Conservation (phyloP, 768 basidiomycete genomes). For the Daedaleopsis nitida region DNA sequence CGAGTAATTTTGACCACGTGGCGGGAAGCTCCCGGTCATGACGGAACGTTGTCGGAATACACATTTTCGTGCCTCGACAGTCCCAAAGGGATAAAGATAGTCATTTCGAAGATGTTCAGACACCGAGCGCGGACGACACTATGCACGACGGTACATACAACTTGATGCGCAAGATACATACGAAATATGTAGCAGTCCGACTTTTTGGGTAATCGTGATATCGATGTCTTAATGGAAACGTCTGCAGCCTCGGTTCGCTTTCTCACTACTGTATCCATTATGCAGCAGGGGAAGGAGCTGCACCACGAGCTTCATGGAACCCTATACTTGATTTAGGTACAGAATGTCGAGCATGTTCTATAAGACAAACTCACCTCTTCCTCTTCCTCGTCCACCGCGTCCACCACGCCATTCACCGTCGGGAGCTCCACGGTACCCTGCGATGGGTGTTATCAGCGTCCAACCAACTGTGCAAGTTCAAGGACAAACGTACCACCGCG, state of each 20-base stretch:
- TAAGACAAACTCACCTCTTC: constrained; percentile 26
- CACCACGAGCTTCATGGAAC: constrained; percentile 26
- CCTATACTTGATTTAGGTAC: constrained; percentile 3
- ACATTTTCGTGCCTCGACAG: too few relatives aligned
- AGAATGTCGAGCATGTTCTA: neutral
- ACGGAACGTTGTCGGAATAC: neutral
- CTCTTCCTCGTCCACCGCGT: constrained; percentile 34
- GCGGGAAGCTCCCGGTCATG: neutral
- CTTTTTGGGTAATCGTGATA: neutral
- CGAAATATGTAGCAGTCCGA: constrained; percentile 7
- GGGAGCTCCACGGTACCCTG: constrained; percentile 28
- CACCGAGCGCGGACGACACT: constrained; percentile 1
- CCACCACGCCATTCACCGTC: constrained; percentile 35
- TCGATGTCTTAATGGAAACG: too few relatives aligned
- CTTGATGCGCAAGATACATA: neutral
- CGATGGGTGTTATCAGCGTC: neutral
- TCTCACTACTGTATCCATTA: neutral
- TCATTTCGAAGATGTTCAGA: too few relatives aligned
- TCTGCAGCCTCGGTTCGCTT: too few relatives aligned
- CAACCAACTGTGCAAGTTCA: too few relatives aligned
- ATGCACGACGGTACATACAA: neutral
- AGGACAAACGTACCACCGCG: constrained; percentile 16
- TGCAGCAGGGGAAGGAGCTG: constrained; percentile 18
- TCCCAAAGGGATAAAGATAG: too few relatives aligned
- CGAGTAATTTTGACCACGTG: constrained; percentile 1